phyloP scores from a whole-genome alignment of 2,329 filamentous ascomycete genomes.

The Akanthomyces uredinophilus region DNA sequence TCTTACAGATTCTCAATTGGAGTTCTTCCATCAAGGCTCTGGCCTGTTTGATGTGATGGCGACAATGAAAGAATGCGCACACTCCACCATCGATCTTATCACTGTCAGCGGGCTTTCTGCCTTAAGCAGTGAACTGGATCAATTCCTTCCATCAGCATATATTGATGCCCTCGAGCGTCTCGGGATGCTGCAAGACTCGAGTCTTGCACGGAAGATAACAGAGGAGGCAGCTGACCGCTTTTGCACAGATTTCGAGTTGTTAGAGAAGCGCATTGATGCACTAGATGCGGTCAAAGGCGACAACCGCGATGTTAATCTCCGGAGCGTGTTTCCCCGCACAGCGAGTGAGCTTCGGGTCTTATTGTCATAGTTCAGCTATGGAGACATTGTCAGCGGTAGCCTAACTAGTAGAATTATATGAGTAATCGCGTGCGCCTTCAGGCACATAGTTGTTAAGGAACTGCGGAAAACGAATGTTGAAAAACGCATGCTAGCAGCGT shows the following conservation, averaged over 20 bases:
- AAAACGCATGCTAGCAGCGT: neutral
- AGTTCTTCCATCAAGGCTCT: conserved; percentile 69
- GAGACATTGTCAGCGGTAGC: neutral
- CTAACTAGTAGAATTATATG: neutral
- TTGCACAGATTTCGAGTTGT: conserved; percentile 71
- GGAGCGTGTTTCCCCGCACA: conserved; percentile 51
- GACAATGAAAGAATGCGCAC: conserved; percentile 24
- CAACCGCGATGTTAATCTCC: conserved; percentile 23
- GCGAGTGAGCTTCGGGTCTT: conserved; percentile 56
- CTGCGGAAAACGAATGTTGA: neutral
- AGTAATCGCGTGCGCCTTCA: neutral
- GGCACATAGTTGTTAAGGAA: neutral
- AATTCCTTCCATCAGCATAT: conserved; percentile 85
- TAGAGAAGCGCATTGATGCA: conserved; percentile 46
- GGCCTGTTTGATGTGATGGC: conserved; percentile 62
- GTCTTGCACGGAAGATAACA: conserved; percentile 68
- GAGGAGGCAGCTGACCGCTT: conserved; percentile 80
- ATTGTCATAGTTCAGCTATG: conserved; percentile 37
- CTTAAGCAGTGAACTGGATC: conserved; percentile 74
- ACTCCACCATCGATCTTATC: conserved; percentile 26
- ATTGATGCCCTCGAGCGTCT: conserved; percentile 87
- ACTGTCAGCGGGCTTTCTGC: conserved; percentile 53
- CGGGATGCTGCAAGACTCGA: conserved; percentile 65
- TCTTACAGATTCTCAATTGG: conserved; percentile 63
- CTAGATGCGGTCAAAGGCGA: conserved; percentile 31